A percentile compares a stretch with the other conserved stretches of the same genome.
phyloP scores from a whole-genome alignment of 1,139 yeast species.

The Saccharomyces hybrid region DNA sequence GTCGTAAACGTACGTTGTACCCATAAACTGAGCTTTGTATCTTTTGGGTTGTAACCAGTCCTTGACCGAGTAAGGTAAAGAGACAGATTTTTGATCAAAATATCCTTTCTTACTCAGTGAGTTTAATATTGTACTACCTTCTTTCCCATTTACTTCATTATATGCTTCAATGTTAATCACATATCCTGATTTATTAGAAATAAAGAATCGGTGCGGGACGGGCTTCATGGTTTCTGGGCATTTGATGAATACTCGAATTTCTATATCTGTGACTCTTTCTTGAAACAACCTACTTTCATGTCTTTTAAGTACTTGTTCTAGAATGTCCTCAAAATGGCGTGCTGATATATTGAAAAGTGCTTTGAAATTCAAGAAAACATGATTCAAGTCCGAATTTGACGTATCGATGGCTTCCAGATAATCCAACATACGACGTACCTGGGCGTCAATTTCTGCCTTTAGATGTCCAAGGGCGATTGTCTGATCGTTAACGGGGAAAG shows the following conservation, averaged over 20 bases:
- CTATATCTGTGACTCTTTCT: slow-evolving; percentile 91
- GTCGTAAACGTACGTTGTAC: too few species aligned
- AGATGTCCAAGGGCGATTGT: slow-evolving; percentile 84
- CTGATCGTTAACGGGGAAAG: slow-evolving; percentile 85
- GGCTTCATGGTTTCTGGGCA: slow-evolving; percentile 78
- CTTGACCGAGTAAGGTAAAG: slow-evolving; percentile 31
- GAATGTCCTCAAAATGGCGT: slow-evolving; percentile 89
- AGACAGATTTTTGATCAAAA: slow-evolving; percentile 90
- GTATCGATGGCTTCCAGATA: slow-evolving; percentile 89
- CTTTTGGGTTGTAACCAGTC: too few species aligned
- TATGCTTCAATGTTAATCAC: slow-evolving; percentile 90
- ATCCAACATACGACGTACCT: slow-evolving; percentile 89
- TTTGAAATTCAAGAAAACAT: slow-evolving; percentile 88
- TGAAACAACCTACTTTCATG: slow-evolving; percentile 95
- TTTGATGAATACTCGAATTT: slow-evolving; percentile 86
- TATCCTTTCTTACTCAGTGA: slow-evolving; percentile 34
- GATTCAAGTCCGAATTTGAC: slow-evolving; percentile 87
- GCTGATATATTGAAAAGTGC: slow-evolving; percentile 88
- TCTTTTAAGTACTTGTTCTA: slow-evolving; percentile 91
- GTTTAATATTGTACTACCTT: slow-evolving; percentile 93
- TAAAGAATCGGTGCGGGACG: slow-evolving; percentile 90
- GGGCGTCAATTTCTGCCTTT: slow-evolving; percentile 90
- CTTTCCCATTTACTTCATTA: slow-evolving; percentile 80
- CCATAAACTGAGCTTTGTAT: too few species aligned
- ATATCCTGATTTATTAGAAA: slow-evolving; percentile 89